Base-by-base conservation (phyloP, 129 eudicot genomes). In the Artemisia annua region DNA sequence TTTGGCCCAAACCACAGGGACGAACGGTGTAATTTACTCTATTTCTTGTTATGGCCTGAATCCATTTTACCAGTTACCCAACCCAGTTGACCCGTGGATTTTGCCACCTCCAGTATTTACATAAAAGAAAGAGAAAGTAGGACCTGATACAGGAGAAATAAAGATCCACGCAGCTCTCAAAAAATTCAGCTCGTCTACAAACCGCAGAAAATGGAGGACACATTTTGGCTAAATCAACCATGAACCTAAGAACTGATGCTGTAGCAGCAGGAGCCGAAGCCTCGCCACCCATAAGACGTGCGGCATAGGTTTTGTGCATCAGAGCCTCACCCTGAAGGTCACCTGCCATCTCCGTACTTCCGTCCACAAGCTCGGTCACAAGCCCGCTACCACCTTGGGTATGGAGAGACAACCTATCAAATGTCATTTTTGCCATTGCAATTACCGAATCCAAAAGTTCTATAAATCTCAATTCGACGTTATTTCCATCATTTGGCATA, bases 201-300 rank as follows among this genome's bases (percentile, higher is more conserved):
- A 85, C 86, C 76, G 86, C 87, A 11, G 96, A 90, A 80, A 95
- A 95, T 8, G 91, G 75, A 8, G 96, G 91, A 76, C 90, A 95
- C 97, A 95, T 95, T 79, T 95, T 95, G 55, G 87, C 94, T 46
- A 95, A 87, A 78, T 95, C 99, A 46, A 95, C 97, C 97, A 95
- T 88, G 75, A 95, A 95, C 80, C 97, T 82, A 26, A 95, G 87
- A 69, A 95, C 91, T 4, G 97, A 89, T 48, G 99, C 88, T 22
- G 97, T 88, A 70, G 97, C 96, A 43, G 99, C 85, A 80, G 99
- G 99, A 52, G 99, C 97, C n/a, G 97, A 84, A 50, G 99, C 99
- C 63, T 90, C 97, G 61, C 99, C 99, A 16, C 99, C 99, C 99
- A 95, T 95, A 77, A 95, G 83, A 65, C 99, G 96, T 19, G 99